These are phyloP conservation scores for Backusella tarrabulga DNA, from an alignment of 192 early-diverging fungal species.

Conservation along the genomic window DNA sequence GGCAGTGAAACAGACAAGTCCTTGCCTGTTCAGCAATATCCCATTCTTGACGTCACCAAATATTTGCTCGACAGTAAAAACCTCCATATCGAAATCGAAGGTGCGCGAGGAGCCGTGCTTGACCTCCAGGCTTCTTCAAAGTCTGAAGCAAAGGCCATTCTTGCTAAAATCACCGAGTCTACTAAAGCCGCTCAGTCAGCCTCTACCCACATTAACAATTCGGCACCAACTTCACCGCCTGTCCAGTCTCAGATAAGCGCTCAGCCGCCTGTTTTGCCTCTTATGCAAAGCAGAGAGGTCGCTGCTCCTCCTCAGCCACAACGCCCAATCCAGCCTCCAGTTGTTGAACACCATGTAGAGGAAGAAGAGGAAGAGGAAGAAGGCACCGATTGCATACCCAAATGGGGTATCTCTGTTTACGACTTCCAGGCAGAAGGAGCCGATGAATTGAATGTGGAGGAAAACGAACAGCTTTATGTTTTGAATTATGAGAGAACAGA, in stretches of 20 bases:
- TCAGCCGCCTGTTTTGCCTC: constrained; percentile 13
- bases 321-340: constrained; percentile 1
- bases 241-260: not conserved
- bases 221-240: constrained; percentile 28
- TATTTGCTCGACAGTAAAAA: constrained; percentile 64
- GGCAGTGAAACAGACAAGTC: constrained; percentile 62
- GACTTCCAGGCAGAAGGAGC: constrained; percentile 80
- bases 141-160: constrained; percentile 65
- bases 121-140: constrained; percentile 64
- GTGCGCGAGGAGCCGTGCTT: constrained; percentile 50
- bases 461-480: constrained; percentile 82
- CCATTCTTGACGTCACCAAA: constrained; percentile 57
- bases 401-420: constrained; percentile 62
- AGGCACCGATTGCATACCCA: constrained; percentile 18
- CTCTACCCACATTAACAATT: constrained; percentile 9
- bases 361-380: constrained; percentile 29
- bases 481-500: constrained; percentile 76
- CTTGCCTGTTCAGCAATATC: constrained; percentile 57
- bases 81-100: constrained; percentile 61
- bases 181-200: constrained; percentile 46
- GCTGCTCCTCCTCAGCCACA: not conserved
- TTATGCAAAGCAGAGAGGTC: not conserved
- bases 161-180: constrained; percentile 60
- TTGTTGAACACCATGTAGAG: constrained; percentile 25
- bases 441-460: constrained; percentile 85